Conservation (phyloP, 108 stramenopile species). For the Cyclotella atomus region DNA sequence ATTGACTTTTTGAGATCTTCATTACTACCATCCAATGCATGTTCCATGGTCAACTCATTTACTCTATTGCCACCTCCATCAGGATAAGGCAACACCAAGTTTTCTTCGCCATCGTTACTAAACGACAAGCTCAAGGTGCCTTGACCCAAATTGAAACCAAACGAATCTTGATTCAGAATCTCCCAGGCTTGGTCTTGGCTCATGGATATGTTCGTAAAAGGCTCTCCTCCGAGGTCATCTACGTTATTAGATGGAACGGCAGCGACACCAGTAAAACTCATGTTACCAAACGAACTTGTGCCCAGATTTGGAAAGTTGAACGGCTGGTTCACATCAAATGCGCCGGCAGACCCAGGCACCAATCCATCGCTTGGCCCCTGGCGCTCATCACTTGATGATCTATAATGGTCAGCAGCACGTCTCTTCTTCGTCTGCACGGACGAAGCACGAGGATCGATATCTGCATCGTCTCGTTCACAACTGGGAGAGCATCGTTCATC, state of each 20-base stretch:
- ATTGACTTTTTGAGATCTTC: slow-evolving; percentile 9
- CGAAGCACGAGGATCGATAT: not conserved
- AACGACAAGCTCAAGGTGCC: slow-evolving; percentile 19
- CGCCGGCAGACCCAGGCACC: not conserved
- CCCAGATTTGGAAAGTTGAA: not conserved
- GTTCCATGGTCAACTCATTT: slow-evolving; percentile 5
- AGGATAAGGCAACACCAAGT: slow-evolving; percentile 1
- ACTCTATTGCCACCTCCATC: not conserved
- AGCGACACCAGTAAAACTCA: not conserved
- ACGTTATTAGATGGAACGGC: not conserved
- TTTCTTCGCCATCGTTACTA: slow-evolving; percentile 9
- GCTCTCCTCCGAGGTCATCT: slow-evolving; percentile 10
- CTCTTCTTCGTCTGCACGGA: not conserved
- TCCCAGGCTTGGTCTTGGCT: slow-evolving; percentile 23
- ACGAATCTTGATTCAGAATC: slow-evolving; percentile 28
- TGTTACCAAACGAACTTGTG: not conserved
- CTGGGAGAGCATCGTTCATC: slow-evolving; percentile 11
- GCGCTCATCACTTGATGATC: not conserved
- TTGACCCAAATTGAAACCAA: slow-evolving; percentile 29
- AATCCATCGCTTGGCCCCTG: not conserved
- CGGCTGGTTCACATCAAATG: not conserved
- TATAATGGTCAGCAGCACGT: not conserved
- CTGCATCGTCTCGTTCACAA: not conserved
- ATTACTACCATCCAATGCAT: not conserved
- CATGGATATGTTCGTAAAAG: slow-evolving; percentile 6